Evolutionary conservation across 1,284 basidiomycete species (phyloP).

Genomic region (Trichosporon inkin): DNA sequence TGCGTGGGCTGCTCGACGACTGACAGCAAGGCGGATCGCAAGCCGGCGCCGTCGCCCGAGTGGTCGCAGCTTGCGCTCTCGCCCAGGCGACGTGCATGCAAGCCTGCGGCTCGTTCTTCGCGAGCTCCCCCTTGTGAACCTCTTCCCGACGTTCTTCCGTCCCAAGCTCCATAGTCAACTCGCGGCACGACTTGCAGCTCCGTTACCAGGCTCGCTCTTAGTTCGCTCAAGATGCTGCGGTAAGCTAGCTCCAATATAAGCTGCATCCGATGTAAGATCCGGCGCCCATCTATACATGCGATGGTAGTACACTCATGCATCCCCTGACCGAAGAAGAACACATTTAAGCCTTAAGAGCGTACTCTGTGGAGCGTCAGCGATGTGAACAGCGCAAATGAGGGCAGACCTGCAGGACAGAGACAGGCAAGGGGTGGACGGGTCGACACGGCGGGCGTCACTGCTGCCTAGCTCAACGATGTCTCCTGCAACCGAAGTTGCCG

Average conservation of each 20-base stretch:
- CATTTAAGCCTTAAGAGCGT: constrained; percentile 49
- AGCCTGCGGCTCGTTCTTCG: neutral
- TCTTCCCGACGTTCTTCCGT: neutral
- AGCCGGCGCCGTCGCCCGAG: neutral
- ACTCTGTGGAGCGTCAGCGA: constrained; percentile 29
- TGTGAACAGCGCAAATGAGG: neutral
- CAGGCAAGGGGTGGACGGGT: neutral
- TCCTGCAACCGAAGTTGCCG: too few species aligned
- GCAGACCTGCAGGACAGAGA: neutral
- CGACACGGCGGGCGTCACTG: too few species aligned
- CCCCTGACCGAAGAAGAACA: constrained; percentile 21
- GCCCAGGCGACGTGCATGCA: constrained; percentile 1
- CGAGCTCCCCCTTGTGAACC: neutral
- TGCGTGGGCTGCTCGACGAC: neutral
- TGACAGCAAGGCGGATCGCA: neutral
- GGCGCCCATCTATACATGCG: constrained; percentile 8
- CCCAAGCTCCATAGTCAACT: too few species aligned
- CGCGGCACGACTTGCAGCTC: neutral
- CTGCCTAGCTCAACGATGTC: too few species aligned
- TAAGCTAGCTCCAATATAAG: neutral
- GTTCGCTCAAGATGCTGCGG: neutral
- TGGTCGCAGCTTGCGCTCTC: neutral
- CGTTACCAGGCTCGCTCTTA: neutral
- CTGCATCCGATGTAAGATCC: constrained; percentile 5
- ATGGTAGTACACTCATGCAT: constrained; percentile 41